Conservation (phyloP, 1,284 basidiomycete genomes). For the Papiliotrema nemorosa region DNA sequence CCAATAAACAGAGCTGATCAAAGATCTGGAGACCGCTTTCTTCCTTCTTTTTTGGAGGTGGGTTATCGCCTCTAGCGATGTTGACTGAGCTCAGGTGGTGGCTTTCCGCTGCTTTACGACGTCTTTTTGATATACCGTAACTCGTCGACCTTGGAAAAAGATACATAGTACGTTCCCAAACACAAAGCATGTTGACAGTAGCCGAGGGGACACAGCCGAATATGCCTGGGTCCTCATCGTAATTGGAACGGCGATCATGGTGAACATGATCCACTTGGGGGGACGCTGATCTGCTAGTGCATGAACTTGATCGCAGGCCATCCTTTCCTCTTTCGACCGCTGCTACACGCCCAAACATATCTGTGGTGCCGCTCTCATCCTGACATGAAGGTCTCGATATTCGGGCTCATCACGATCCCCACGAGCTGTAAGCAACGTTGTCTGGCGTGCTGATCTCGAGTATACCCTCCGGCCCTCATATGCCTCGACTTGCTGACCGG, state of each 20-base stretch:
- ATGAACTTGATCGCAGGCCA: conserved; percentile 31
- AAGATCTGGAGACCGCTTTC: conserved; percentile 44
- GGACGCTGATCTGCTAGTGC: neutral
- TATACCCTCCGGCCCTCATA: conserved; percentile 42
- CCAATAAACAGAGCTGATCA: neutral
- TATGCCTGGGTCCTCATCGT: conserved; percentile 45
- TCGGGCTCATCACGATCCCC: conserved; percentile 45
- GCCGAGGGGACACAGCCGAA: conserved; percentile 34
- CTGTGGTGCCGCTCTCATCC: conserved; percentile 45
- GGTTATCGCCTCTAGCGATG: conserved; percentile 1
- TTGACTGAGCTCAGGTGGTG: conserved; percentile 16
- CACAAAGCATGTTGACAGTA: conserved; percentile 5
- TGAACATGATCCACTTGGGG: conserved; percentile 6
- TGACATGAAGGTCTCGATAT: conserved; percentile 42
- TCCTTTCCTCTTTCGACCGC: conserved; percentile 42
- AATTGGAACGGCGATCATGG: conserved; percentile 29
- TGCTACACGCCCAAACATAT: conserved; percentile 45
- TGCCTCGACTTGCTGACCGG: conserved; percentile 40
- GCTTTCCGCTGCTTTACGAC: conserved; percentile 42
- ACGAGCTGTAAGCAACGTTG: conserved; percentile 37
- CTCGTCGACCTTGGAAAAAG: conserved; percentile 38
- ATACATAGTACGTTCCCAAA: conserved; percentile 30
- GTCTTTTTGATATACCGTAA: conserved; percentile 47
- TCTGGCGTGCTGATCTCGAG: conserved; percentile 15
- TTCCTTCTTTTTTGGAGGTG: conserved; percentile 44